Conservation (phyloP, 2,329 filamentous ascomycete species). For the Xylaria sp. region DNA sequence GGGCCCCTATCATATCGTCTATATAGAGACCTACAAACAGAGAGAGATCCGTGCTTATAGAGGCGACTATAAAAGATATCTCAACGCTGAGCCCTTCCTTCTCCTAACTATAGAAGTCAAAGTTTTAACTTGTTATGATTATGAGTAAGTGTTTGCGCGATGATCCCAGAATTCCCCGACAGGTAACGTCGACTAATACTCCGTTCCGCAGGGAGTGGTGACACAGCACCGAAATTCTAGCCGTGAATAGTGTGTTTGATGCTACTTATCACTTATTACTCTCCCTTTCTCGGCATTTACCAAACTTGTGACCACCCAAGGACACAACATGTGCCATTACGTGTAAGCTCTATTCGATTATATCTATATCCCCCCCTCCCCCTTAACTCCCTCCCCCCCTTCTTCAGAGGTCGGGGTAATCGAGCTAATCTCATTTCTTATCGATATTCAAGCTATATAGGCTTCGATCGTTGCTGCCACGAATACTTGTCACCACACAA, state of each 20-base stretch:
- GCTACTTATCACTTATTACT: no score
- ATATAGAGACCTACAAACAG: background rate
- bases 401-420: background rate
- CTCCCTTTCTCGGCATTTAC: no score
- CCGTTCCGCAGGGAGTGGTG: background rate
- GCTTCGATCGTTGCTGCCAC: conserved; percentile 25
- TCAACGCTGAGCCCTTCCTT: background rate
- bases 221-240: conserved; percentile 2
- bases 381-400: background rate
- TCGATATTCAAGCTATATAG: conserved; percentile 21
- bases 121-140: background rate
- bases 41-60: background rate
- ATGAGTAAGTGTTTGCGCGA: background rate
- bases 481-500: conserved; percentile 5
- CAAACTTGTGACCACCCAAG: no score
- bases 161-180: background rate
- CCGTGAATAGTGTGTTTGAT: background rate
- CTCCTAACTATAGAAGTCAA: background rate
- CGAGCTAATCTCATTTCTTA: conserved; percentile 14
- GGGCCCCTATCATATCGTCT: background rate
- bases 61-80: conserved; percentile 5
- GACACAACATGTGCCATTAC: no score
- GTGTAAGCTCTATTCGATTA: no score
- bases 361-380: no score
- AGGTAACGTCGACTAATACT: background rate